Conservation (phyloP, 257 asterid species). For the Eucommia ulmoides region DNA sequence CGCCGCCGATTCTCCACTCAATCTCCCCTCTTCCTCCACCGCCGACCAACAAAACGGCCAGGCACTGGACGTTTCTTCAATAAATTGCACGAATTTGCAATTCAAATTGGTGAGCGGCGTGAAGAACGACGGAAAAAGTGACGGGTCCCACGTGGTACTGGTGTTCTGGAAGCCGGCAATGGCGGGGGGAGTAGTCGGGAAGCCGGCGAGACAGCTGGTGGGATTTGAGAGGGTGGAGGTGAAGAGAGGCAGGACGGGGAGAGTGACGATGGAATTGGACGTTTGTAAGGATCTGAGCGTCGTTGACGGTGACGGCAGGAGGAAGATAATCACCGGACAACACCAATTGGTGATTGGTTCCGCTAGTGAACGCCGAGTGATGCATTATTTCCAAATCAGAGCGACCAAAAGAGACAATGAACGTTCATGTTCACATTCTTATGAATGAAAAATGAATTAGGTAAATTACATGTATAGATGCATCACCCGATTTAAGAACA, state of each 20-base stretch:
- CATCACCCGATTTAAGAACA: no score
- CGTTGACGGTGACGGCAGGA: conserved; percentile 13
- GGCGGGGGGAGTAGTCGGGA: conserved; percentile 3
- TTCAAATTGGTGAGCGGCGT: conserved; percentile 11
- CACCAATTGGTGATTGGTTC: conserved; percentile 14
- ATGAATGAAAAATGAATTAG: no score
- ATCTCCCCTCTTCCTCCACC: background rate
- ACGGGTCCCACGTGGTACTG: conserved; percentile 19
- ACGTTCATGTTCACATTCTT: no score
- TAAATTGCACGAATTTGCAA: conserved; percentile 9
- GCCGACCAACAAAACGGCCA: background rate
- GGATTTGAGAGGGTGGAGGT: conserved; percentile 18
- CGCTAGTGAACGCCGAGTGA: conserved; percentile 13
- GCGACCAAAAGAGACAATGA: no score
- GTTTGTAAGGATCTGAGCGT: conserved; percentile 22
- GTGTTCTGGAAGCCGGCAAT: conserved; percentile 20
- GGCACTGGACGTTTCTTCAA: conserved; percentile 9
- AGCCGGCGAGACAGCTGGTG: conserved; percentile 16
- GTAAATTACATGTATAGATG: no score
- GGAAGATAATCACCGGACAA: conserved; percentile 13
- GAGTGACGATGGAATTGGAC: conserved; percentile 8
- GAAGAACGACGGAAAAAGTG: conserved; percentile 13
- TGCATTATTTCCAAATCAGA: conserved; percentile 11
- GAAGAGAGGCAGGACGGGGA: conserved; percentile 4
- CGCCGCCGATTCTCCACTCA: background rate